A percentile compares a stretch with the other conserved stretches of the same genome.
These are phyloP conservation scores for Truncatella angustata DNA, from an alignment of 2,329 filamentous ascomycete species.

Conservation along the genomic window DNA sequence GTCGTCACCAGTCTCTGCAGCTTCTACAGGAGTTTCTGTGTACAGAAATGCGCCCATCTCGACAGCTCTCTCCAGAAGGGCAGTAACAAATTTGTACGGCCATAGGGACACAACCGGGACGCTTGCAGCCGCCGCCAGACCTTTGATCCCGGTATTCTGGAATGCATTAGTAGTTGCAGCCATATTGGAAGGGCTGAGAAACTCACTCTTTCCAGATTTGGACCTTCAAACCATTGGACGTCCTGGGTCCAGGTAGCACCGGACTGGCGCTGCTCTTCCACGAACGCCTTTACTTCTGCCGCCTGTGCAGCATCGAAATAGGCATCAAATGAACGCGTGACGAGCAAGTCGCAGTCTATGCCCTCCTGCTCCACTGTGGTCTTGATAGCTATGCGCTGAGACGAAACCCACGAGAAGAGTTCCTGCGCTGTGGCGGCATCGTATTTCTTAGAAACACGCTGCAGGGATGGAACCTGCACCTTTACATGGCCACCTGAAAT, in stretches of 20 bases:
- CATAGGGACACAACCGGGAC: background rate
- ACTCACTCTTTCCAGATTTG: background rate
- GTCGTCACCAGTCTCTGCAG: background rate
- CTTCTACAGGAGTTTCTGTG: slow-evolving; percentile 5
- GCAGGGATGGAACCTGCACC: background rate
- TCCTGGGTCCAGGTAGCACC: background rate
- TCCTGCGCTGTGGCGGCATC: background rate
- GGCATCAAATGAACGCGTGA: slow-evolving; percentile 22
- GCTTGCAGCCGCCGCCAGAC: background rate
- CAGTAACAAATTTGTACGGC: slow-evolving; percentile 11
- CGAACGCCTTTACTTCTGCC: background rate
- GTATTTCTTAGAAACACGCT: background rate
- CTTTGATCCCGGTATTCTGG: slow-evolving; percentile 9
- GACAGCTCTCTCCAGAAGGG: slow-evolving; percentile 2
- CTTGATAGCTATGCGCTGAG: slow-evolving; percentile 23
- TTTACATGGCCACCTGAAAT: background rate
- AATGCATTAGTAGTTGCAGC: background rate
- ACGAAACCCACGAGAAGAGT: background rate
- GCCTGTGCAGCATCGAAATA: slow-evolving; percentile 3
- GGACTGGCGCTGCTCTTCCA: background rate
- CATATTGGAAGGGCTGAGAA: background rate
- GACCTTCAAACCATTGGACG: slow-evolving; percentile 5
- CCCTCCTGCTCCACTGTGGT: slow-evolving; percentile 31
- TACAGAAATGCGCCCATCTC: slow-evolving; percentile 9
- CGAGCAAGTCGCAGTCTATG: slow-evolving; percentile 37